Evolutionary conservation across 345 rosid genomes (phyloP).

Genomic region (Leavenworthia alabamica): DNA sequence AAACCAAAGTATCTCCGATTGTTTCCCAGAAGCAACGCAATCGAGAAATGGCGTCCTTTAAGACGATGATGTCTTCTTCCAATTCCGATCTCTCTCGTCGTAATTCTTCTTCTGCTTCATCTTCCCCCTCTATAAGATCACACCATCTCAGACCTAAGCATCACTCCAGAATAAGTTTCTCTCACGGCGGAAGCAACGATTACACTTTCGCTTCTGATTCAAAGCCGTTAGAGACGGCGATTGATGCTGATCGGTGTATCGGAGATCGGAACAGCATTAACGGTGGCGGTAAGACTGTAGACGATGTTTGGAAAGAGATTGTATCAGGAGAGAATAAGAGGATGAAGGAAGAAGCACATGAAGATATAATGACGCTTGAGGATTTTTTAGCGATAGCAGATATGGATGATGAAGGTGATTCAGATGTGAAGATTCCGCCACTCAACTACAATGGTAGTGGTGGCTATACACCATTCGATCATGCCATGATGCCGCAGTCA

Average conservation of each 20-base stretch:
- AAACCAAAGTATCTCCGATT: background rate
- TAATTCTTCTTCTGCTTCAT: conserved; percentile 39
- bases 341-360: conserved; percentile 60
- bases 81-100: conserved; percentile 60
- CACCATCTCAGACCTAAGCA: conserved; percentile 18
- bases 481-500: conserved; percentile 4
- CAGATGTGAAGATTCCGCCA: conserved; percentile 33
- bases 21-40: background rate
- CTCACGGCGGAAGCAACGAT: background rate
- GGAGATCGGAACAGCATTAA: conserved; percentile 12
- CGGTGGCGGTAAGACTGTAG: conserved; percentile 39
- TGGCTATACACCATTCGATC: conserved; percentile 42
- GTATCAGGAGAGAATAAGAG: conserved; percentile 54
- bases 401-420: conserved; percentile 31
- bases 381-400: conserved; percentile 79
- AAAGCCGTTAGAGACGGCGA: background rate
- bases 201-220: conserved; percentile 4
- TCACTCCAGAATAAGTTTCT: conserved; percentile 14
- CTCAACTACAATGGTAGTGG: too few relatives aligned
- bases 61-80: conserved; percentile 58
- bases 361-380: conserved; percentile 65
- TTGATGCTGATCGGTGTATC: conserved; percentile 24
- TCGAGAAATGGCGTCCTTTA: conserved; percentile 53
- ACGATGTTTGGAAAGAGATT: conserved; percentile 89
- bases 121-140: conserved; percentile 34